phyloP scores from a whole-genome alignment of 805 yeast species.

The Brettanomyces bruxellensis region DNA sequence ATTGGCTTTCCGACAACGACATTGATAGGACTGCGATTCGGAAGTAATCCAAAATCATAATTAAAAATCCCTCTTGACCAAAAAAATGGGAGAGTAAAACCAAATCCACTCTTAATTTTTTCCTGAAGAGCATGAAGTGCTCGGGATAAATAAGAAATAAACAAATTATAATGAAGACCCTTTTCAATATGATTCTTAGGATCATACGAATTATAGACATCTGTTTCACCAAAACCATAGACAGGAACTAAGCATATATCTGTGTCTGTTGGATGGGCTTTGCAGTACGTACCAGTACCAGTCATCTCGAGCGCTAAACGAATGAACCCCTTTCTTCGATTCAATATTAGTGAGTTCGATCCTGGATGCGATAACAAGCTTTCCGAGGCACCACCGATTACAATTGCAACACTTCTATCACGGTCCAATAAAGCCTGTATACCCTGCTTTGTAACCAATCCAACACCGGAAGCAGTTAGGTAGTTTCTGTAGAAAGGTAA shows the following conservation, averaged over 20 bases:
- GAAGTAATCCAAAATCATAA: constrained; percentile 84
- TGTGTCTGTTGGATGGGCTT: constrained; percentile 27
- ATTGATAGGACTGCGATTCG: constrained; percentile 72
- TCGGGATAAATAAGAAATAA: too few relatives aligned
- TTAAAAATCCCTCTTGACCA: constrained; percentile 89
- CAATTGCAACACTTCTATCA: constrained; percentile 75
- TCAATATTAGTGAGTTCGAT: constrained; percentile 59
- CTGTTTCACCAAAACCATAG: constrained; percentile 85
- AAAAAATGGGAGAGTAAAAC: constrained; percentile 86
- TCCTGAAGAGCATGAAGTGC: constrained; percentile 35
- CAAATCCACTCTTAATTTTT: constrained; percentile 61
- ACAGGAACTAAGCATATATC: constrained; percentile 79
- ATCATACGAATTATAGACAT: constrained; percentile 34
- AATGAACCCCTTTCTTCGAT: constrained; percentile 80
- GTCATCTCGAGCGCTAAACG: constrained; percentile 66
- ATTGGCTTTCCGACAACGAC: constrained; percentile 64
- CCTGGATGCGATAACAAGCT: constrained; percentile 59
- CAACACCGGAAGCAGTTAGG: constrained; percentile 67
- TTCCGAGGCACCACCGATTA: constrained; percentile 95
- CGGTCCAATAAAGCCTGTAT: constrained; percentile 54
- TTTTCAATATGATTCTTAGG: constrained; percentile 1
- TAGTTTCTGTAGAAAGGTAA: constrained; percentile 86
- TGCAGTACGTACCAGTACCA: constrained; percentile 9
- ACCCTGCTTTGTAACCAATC: constrained; percentile 73
- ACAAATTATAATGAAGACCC: constrained; percentile 8